Base-by-base conservation (phyloP, 202 grass and related monocot species). In the Schoenoplectus triqueter region DNA sequence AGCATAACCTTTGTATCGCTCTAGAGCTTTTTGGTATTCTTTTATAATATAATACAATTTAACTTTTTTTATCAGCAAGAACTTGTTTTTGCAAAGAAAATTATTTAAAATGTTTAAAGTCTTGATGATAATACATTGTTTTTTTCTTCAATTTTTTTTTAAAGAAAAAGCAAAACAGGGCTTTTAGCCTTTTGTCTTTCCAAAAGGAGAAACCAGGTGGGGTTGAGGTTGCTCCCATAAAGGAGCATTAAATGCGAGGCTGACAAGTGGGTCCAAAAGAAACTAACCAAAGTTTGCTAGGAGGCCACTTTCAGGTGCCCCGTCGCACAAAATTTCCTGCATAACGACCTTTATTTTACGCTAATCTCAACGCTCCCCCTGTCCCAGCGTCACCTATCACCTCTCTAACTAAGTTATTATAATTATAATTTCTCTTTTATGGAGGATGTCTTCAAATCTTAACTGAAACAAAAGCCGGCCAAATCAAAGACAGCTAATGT, bases 261-360 rank as follows among this genome's bases (percentile, higher is more conserved):
- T 82, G 80, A 82, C 62, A 67, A 82, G 62, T 68, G 80, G 80
- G 80, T 18, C 48, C 62, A 7, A 54, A 31, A 31, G 31, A 31
- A 51, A 1, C 39, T 3, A 82, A 47, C 3, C 1, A 13, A 50
- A 15, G 56, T 82, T 82, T 11, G 60, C 17, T 65, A 20, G 13
- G 22, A 66, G 6, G 80, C 31, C 31, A 31, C 31, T 31, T 31
- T 31, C 31, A 31, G 31, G 31, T 31, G 31, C 31, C 31, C 31
- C 31, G 31, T 31, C 31, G 31, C 31, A 31, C 31, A 31, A 31
- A 31, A 31, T 31, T 31, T 31, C 31, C 31, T 31, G 31, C 31
- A 31, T 31, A 31, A 31, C 31, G 31, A 55, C 19, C 19, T 54
- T 55, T 31, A 31, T 31, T 31, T 75, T 39, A 54, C 19, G 48